Percentiles rank a stretch among this genome's conserved stretches.
phyloP scores from a whole-genome alignment of 2,329 filamentous ascomycete species.

The Scedosporium dehoogii region DNA sequence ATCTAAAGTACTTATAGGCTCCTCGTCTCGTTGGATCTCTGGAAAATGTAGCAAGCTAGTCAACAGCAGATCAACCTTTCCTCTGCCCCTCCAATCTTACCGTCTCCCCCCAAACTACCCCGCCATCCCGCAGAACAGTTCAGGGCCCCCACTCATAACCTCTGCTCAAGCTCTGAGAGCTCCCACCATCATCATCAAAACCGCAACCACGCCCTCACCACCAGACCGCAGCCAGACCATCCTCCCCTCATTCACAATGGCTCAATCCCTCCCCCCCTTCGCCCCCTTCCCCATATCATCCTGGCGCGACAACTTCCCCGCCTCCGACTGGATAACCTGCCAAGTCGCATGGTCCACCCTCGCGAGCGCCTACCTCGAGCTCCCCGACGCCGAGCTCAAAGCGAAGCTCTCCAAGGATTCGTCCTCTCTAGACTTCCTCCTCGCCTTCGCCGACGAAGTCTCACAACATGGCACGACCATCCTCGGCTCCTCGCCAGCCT shows the following conservation, averaged over 20 bases:
- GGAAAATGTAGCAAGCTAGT: too few species aligned
- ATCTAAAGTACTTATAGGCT: too few species aligned
- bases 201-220: background rate
- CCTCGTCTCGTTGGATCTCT: too few species aligned
- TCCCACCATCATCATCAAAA: background rate
- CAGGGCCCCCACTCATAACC: background rate
- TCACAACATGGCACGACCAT: conserved; percentile 24
- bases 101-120: background rate
- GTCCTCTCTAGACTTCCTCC: conserved; percentile 53
- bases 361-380: conserved; percentile 51
- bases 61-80: too few species aligned
- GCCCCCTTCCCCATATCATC: conserved; percentile 64
- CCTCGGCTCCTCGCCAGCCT: conserved; percentile 22
- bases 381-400: conserved; percentile 46
- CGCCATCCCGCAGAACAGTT: background rate
- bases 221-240: background rate
- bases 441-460: conserved; percentile 53
- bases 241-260: conserved; percentile 19
- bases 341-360: conserved; percentile 68
- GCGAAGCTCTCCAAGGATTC: conserved; percentile 41
- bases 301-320: conserved; percentile 55
- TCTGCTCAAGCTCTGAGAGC: background rate
- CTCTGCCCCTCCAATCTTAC: too few species aligned
- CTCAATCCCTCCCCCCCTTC: conserved; percentile 54
- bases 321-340: conserved; percentile 67